A percentile compares a stretch with the other conserved stretches of the same genome.
phyloP scores from a whole-genome alignment of 208 protist genomes.

The Jaenimonas drosophilae region DNA sequence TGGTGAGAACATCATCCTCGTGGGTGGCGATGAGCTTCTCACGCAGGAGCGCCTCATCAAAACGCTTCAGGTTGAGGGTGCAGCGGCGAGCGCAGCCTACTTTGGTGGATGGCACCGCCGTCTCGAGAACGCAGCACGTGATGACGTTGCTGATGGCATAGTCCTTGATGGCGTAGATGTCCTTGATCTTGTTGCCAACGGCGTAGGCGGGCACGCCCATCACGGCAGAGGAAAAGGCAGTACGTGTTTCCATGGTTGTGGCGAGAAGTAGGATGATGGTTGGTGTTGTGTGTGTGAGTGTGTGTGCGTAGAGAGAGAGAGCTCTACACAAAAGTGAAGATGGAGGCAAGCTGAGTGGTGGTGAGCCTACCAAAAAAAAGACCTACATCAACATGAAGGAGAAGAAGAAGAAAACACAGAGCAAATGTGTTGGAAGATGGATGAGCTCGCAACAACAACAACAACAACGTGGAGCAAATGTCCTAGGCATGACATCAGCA shows the following conservation, averaged over 20 bases:
- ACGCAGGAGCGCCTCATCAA: constrained; percentile 21
- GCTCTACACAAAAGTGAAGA: too few species aligned
- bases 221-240: constrained; percentile 15
- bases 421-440: too few species aligned
- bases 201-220: constrained; percentile 25
- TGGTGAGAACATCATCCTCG: constrained; percentile 6
- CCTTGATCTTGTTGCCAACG: constrained; percentile 13
- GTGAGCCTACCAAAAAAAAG: constrained; percentile 2
- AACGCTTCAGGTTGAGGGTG: constrained; percentile 12
- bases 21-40: constrained; percentile 15
- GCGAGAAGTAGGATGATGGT: constrained; percentile 3
- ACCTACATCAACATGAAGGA: too few species aligned
- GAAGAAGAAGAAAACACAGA: not conserved
- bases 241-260: constrained; percentile 1
- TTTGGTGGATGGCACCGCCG: constrained; percentile 1
- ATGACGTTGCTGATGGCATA: constrained; percentile 18
- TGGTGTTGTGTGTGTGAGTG: not conserved
- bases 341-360: too few species aligned
- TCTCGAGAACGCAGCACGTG: constrained; percentile 41
- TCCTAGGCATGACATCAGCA: too few species aligned
- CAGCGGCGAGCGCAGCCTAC: constrained; percentile 21
- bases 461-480: too few species aligned
- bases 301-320: too few species aligned
- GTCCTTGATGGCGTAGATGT: constrained; percentile 21
- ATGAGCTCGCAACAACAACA: too few species aligned